A percentile compares a stretch with the other conserved stretches of the same genome.
phyloP scores from a whole-genome alignment of 2,329 filamentous ascomycete species.

The Blastomyces emzantsi region DNA sequence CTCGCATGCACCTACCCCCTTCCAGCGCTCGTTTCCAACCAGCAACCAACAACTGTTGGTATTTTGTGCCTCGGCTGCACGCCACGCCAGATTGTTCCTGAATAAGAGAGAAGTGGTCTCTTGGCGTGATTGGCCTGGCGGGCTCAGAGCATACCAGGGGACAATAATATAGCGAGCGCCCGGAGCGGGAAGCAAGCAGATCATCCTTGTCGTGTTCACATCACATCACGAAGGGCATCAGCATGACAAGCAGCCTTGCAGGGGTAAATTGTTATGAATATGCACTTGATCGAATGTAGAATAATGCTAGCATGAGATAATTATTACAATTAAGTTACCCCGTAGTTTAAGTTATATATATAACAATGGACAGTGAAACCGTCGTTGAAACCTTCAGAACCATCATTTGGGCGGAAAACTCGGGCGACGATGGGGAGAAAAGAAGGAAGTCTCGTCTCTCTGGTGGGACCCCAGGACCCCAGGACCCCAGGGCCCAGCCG shows the following conservation, averaged over 20 bases:
- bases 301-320: not conserved
- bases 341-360: no score
- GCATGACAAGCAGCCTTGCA: not conserved
- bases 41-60: not conserved
- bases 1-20: not conserved
- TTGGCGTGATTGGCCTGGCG: not conserved
- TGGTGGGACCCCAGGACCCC: not conserved
- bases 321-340: not conserved
- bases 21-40: not conserved
- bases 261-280: not conserved
- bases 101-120: not conserved
- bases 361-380: not conserved
- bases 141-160: not conserved
- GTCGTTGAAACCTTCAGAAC: no score
- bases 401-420: no score
- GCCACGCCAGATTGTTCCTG: not conserved
- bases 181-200: not conserved
- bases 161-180: not conserved
- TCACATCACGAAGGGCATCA: not conserved
- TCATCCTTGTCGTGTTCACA: not conserved
- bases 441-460: no score
- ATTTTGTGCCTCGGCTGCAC: not conserved
- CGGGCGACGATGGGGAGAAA: not conserved
- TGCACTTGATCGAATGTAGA: not conserved
- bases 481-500: not conserved